Percentiles rank a stretch among this genome's conserved stretches.
Evolutionary conservation across 495 filamentous ascomycete species (phyloP).

Genomic region (Chaetomidium leptoderma): DNA sequence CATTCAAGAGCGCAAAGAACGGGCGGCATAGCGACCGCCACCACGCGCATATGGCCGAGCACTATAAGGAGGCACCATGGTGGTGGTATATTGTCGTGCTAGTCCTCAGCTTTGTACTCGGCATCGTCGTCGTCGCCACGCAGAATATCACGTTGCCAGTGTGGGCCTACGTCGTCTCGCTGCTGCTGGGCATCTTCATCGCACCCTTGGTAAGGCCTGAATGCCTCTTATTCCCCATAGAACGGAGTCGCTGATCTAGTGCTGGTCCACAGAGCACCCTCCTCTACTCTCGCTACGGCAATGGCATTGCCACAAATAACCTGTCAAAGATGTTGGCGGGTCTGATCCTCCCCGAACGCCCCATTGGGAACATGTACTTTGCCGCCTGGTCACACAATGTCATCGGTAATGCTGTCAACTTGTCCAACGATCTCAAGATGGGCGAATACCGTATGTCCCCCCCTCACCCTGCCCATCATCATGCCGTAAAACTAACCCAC

Average conservation of each 20-base stretch:
- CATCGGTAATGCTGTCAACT: constrained; percentile 25
- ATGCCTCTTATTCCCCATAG: background rate
- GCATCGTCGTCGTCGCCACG: constrained; percentile 41
- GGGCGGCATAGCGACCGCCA: constrained; percentile 22
- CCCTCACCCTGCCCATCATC: background rate
- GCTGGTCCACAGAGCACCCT: constrained; percentile 28
- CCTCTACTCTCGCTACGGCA: constrained; percentile 28
- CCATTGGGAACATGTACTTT: constrained; percentile 43
- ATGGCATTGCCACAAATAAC: constrained; percentile 39
- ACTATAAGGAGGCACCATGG: constrained; percentile 50
- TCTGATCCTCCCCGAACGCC: constrained; percentile 31
- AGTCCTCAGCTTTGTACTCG: constrained; percentile 46
- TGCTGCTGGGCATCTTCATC: constrained; percentile 36
- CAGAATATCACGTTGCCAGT: constrained; percentile 49
- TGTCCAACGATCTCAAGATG: constrained; percentile 34
- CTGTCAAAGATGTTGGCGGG: constrained; percentile 41
- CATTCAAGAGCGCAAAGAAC: constrained; percentile 19
- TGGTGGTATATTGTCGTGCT: constrained; percentile 53
- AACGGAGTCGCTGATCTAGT: background rate
- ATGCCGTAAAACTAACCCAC: constrained; percentile 4
- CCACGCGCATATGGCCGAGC: constrained; percentile 34
- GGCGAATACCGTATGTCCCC: constrained; percentile 28
- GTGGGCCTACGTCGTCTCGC: constrained; percentile 54
- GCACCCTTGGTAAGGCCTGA: constrained; percentile 30
- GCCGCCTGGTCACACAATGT: constrained; percentile 26